phyloP scores from a whole-genome alignment of 1,284 basidiomycete species.

The Wolfiporia cocos region DNA sequence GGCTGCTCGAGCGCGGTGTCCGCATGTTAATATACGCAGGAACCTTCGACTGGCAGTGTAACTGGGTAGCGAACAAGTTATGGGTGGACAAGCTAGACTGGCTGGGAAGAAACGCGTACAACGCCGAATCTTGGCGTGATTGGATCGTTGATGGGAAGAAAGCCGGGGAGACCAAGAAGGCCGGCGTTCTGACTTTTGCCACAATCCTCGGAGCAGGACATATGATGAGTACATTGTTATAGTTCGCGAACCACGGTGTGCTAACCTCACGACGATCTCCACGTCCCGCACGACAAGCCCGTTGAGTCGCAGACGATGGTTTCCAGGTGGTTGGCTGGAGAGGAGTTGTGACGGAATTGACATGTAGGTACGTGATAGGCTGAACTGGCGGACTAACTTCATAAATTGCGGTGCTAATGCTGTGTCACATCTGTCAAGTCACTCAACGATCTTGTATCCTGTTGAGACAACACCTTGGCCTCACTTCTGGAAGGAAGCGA shows the following conservation, averaged over 20 bases:
- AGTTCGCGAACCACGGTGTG: slow-evolving; percentile 2
- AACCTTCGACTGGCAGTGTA: slow-evolving; percentile 79
- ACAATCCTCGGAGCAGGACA: slow-evolving; percentile 60
- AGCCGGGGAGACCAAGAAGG: slow-evolving; percentile 60
- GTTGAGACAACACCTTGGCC: no score
- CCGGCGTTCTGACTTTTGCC: slow-evolving; percentile 59
- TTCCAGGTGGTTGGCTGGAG: slow-evolving; percentile 48
- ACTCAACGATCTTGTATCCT: no score
- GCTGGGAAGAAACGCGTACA: slow-evolving; percentile 52
- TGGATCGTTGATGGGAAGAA: slow-evolving; percentile 52
- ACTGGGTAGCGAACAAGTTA: slow-evolving; percentile 69
- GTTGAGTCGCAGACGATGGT: slow-evolving; percentile 51
- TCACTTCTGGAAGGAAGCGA: no score
- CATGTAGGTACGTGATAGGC: no score
- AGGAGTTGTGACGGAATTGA: slow-evolving; percentile 29
- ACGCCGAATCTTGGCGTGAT: slow-evolving; percentile 42
- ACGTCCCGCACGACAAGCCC: slow-evolving; percentile 68
- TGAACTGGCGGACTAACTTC: no score
- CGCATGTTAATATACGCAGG: slow-evolving; percentile 72
- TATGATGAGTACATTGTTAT: slow-evolving; percentile 48
- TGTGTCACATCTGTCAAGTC: no score
- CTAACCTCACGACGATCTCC: slow-evolving; percentile 19
- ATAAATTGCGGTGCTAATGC: no score
- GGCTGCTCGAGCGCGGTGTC: slow-evolving; percentile 68
- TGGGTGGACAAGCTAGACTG: slow-evolving; percentile 76